Evolutionary conservation across 164 flowering plant species (phyloP).

Genomic region (Vitis vinifera): DNA sequence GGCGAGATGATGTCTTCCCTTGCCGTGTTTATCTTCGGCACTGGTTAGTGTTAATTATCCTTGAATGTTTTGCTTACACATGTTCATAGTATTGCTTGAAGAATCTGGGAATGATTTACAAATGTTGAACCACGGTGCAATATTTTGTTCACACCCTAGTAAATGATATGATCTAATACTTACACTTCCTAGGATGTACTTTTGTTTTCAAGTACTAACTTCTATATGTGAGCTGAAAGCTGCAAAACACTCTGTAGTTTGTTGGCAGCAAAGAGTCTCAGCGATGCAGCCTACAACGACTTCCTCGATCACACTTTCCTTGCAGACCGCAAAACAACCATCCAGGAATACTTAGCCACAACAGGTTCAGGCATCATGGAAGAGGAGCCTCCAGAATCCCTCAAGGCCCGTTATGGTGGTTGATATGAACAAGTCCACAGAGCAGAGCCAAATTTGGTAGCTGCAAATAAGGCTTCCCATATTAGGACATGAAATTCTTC

Average conservation of each 20-base stretch:
- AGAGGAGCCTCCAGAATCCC: conserved; percentile 84
- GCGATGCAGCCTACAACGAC: conserved; percentile 63
- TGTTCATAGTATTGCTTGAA: neutral
- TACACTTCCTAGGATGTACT: no score
- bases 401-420: conserved; percentile 79
- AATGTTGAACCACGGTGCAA: no score
- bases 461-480: no score
- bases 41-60: conserved; percentile 50
- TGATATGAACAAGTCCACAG: conserved; percentile 18
- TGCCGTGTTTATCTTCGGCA: conserved; percentile 93
- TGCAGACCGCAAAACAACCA: conserved; percentile 71
- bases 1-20: conserved; percentile 90
- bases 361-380: conserved; percentile 87
- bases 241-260: conserved; percentile 45
- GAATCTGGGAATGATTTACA: neutral
- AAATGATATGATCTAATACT: no score
- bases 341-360: conserved; percentile 62
- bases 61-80: neutral
- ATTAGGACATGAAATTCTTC: no score
- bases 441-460: no score
- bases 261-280: conserved; percentile 75
- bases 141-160: no score
- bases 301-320: conserved; percentile 92
- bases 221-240: neutral
- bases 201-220: no score